Percentiles rank a stretch among this genome's conserved stretches.
These are phyloP conservation scores for Orbilia brochopaga DNA, from an alignment of 2,329 filamentous ascomycete genomes.

Conservation along the genomic window DNA sequence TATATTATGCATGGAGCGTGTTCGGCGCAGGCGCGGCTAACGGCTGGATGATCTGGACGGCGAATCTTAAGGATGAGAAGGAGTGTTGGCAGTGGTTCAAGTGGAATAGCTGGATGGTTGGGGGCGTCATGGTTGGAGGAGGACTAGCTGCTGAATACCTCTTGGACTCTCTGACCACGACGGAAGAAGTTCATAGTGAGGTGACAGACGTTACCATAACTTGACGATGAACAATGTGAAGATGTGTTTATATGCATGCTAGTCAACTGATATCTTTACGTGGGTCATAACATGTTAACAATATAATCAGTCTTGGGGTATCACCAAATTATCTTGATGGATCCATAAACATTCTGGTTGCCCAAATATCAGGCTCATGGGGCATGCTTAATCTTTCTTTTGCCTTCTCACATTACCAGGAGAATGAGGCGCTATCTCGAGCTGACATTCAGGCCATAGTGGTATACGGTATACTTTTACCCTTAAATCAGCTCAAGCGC, in stretches of 20 bases:
- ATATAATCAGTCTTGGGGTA: no score
- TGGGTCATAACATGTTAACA: no score
- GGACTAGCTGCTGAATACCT: conserved; percentile 54
- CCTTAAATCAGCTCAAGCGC: not conserved
- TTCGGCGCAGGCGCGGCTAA: conserved; percentile 69
- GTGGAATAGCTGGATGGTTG: conserved; percentile 55
- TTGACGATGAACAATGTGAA: not conserved
- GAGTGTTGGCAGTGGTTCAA: conserved; percentile 78
- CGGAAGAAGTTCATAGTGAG: conserved; percentile 1
- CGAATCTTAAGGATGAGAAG: conserved; percentile 70
- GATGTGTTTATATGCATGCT: conserved; percentile 4
- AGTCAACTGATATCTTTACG: no score
- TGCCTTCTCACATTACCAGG: no score
- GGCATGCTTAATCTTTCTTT: no score
- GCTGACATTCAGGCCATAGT: no score
- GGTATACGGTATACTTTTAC: no score
- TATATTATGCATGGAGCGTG: conserved; percentile 71
- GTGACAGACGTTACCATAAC: not conserved
- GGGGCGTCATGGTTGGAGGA: conserved; percentile 54
- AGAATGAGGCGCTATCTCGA: no score
- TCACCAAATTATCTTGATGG: no score
- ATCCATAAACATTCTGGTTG: no score
- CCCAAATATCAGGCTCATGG: no score
- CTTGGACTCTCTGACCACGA: conserved; percentile 14
- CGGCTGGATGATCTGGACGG: conserved; percentile 70